Evolutionary conservation across 371 early-diverging fungal genomes (phyloP), one percentile per base, ranked within the genome.

Genomic region (Phascolomyces articulosus): DNA sequence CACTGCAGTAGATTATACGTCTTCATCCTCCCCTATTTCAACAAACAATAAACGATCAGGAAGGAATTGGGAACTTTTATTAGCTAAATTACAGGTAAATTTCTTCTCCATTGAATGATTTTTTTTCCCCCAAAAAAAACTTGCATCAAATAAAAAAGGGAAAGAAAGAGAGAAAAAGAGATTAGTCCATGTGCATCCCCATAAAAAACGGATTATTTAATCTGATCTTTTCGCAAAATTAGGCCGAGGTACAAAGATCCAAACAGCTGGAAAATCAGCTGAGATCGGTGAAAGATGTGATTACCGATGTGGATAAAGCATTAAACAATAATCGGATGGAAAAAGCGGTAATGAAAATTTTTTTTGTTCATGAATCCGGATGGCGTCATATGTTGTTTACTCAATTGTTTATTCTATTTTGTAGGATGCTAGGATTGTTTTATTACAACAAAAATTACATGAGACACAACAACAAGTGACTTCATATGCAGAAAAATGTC

Each of bases 181-280:
- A n/a, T n/a, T n/a, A n/a, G n/a, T n/a, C n/a, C n/a, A n/a, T n/a
- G n/a, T n/a, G n/a, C n/a, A n/a, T 34, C 11, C 47, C 34, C 34
- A 34, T 23, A 34, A n/a, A n/a, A n/a, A n/a, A n/a, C n/a, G n/a
- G n/a, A 20, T 40, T 21, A 0, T 27, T 21, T 40, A n/a, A 34
- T 57, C 34, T 23, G 23, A 74, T 53, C 41, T 27, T 34, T 53
- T 15, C 18, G 3, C 16, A n/a, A 49, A 8, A 24, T 4, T 55
- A 70, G 76, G 49, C 51, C 18, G 80, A 80, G 55, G 40, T 80
- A 28, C 72, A 73, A 26, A 60, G 73, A 65, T 77, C 80, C 40
- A 73, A 71, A 63, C 54, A 65, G 28, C 67, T 80, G 4, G 78
- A 77, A 58, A 63, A 65, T 11, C 78, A 80, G 40, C 51, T 80